Evolutionary conservation across 495 filamentous ascomycete species (phyloP).

Genomic region (Penicillium fimorum): DNA sequence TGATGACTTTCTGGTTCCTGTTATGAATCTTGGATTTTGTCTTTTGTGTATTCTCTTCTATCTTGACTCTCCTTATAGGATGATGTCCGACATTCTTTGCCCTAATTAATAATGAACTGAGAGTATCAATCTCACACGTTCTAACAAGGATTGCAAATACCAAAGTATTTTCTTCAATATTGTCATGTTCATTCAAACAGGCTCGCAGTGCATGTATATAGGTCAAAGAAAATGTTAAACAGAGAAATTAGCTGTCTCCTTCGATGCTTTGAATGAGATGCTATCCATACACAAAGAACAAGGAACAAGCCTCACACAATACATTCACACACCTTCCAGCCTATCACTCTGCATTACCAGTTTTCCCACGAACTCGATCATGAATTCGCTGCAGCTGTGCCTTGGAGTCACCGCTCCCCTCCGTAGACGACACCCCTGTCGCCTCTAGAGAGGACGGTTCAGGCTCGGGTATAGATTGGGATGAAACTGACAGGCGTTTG

Average conservation of each 20-base stretch:
- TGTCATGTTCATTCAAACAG: neutral
- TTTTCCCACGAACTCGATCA: conserved; percentile 21
- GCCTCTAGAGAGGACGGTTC: conserved; percentile 27
- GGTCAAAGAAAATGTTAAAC: neutral
- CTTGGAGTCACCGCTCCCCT: conserved; percentile 18
- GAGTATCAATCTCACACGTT: neutral
- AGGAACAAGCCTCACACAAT: neutral
- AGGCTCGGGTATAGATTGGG: conserved; percentile 19
- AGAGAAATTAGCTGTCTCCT: neutral
- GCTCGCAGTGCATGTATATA: neutral
- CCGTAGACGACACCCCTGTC: conserved; percentile 18
- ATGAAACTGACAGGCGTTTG: conserved; percentile 15
- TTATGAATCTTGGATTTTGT: neutral
- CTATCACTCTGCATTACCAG: conserved; percentile 8
- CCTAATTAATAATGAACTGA: neutral
- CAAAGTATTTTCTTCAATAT: too few relatives aligned
- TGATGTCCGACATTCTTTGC: conserved; percentile 3
- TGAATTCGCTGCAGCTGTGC: conserved; percentile 26
- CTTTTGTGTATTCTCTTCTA: neutral
- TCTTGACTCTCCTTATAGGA: conserved; percentile 3
- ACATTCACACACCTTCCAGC: neutral
- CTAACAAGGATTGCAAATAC: too few relatives aligned
- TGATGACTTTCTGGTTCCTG: neutral
- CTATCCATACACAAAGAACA: neutral
- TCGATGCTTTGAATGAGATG: neutral